Evolutionary conservation across 352 stramenopile genomes (phyloP).

Genomic region (Globisporangium spinosum): DNA sequence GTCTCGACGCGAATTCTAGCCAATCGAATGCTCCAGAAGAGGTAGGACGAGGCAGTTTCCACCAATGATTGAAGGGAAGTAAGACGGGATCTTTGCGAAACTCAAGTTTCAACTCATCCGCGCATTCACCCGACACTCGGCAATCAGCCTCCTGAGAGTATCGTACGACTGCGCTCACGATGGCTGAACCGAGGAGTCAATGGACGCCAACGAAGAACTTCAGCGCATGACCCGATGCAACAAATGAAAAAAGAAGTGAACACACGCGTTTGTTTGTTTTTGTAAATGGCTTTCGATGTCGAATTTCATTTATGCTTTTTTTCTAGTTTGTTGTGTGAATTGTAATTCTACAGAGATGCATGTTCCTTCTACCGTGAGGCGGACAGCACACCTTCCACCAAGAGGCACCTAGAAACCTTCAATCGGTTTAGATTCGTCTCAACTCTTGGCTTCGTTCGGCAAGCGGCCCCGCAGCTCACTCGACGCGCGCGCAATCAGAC

Average conservation of each 20-base stretch:
- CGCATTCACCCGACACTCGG: too few relatives aligned
- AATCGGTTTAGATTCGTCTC: constrained; percentile 15
- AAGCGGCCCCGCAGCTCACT: not conserved
- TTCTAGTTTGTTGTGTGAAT: constrained; percentile 7
- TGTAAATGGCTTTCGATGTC: constrained; percentile 12
- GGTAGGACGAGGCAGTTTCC: too few relatives aligned
- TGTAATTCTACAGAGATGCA: constrained; percentile 36
- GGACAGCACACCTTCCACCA: not conserved
- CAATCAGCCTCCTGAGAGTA: too few relatives aligned
- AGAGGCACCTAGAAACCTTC: constrained; percentile 16
- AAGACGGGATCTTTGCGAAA: too few relatives aligned
- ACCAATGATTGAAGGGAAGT: too few relatives aligned
- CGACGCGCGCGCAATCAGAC: not conserved
- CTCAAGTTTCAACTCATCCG: too few relatives aligned
- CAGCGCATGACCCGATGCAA: not conserved
- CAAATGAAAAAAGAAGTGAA: not conserved
- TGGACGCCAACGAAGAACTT: too few relatives aligned
- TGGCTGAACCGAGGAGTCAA: too few relatives aligned
- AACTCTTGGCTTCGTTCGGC: not conserved
- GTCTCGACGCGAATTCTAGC: constrained; percentile 19
- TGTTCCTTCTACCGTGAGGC: constrained; percentile 9
- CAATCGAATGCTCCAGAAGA: not conserved
- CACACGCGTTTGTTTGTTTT: not conserved
- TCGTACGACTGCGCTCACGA: too few relatives aligned
- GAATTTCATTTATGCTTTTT: constrained; percentile 15